Conservation (phyloP, 345 rosid species). For the Anastatica hierochuntica region DNA sequence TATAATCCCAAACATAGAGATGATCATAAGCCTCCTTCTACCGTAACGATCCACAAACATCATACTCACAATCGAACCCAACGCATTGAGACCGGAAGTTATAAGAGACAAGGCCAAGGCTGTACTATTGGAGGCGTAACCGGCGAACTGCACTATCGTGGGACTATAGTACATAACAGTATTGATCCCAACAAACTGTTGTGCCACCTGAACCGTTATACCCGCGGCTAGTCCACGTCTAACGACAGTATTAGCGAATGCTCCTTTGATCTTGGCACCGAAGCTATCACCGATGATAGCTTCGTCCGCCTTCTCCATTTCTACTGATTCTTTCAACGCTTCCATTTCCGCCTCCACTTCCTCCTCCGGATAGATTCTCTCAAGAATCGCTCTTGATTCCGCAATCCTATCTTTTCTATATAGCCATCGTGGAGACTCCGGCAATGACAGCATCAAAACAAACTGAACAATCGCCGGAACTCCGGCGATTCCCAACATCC, state of each 20-base stretch:
- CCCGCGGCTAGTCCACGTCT: slow-evolving; percentile 80
- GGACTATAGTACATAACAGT: slow-evolving; percentile 90
- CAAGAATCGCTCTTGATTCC: slow-evolving; percentile 55
- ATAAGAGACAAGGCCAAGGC: slow-evolving; percentile 76
- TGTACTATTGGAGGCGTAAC: slow-evolving; percentile 70
- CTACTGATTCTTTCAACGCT: slow-evolving; percentile 39
- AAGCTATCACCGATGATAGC: slow-evolving; percentile 35
- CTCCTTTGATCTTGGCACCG: slow-evolving; percentile 53
- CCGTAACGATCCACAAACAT: slow-evolving; percentile 66
- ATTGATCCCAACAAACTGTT: slow-evolving; percentile 85
- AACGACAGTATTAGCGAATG: slow-evolving; percentile 33
- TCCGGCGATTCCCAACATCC: slow-evolving; percentile 90
- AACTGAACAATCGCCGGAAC: slow-evolving; percentile 60
- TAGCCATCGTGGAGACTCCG: slow-evolving; percentile 91
- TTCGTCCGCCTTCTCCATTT: slow-evolving; percentile 50
- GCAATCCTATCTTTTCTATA: slow-evolving; percentile 39
- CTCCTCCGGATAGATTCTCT: slow-evolving; percentile 49
- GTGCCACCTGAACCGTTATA: slow-evolving; percentile 75
- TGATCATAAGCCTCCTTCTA: slow-evolving; percentile 64
- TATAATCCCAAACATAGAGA: slow-evolving; percentile 70
- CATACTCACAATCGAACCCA: slow-evolving; percentile 77
- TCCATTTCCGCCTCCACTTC: slow-evolving; percentile 55
- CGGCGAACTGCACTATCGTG: slow-evolving; percentile 77
- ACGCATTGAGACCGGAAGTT: slow-evolving; percentile 72
- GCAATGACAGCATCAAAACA: slow-evolving; percentile 50